A percentile compares a stretch with the other conserved stretches of the same genome.
Conservation (phyloP, 139 green algal species). For the Chlorella sp. region DNA sequence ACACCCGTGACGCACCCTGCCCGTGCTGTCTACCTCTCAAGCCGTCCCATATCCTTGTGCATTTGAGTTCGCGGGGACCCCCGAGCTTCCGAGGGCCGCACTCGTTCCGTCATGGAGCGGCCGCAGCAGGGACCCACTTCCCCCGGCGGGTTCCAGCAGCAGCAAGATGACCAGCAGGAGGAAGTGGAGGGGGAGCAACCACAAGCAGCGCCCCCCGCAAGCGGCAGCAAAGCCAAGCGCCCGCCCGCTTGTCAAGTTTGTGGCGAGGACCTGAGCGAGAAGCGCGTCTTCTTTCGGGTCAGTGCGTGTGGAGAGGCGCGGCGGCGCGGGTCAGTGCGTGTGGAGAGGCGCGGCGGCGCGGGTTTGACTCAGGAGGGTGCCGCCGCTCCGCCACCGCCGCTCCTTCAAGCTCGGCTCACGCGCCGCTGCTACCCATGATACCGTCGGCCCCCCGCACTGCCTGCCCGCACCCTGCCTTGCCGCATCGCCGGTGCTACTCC, state of each 20-base stretch:
- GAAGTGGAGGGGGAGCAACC: background rate
- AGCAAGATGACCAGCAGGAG: background rate
- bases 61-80: no score
- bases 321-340: background rate
- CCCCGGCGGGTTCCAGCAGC: background rate
- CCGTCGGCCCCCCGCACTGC: background rate
- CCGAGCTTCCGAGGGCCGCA: no score
- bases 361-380: background rate
- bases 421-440: background rate
- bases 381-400: background rate
- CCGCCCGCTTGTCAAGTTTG: slow-evolving; percentile 13
- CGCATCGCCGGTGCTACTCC: background rate
- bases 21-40: no score
- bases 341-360: background rate
- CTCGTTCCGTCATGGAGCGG: no score
- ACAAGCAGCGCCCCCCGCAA: background rate
- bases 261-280: background rate
- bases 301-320: background rate
- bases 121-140: background rate
- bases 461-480: background rate
- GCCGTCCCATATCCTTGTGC: no score
- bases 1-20: no score
- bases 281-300: slow-evolving; percentile 23
- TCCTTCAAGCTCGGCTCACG: background rate
- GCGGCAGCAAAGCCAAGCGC: background rate